These are phyloP conservation scores for Hygrocybe punicea DNA, from an alignment of 768 basidiomycete species.

Conservation along the genomic window DNA sequence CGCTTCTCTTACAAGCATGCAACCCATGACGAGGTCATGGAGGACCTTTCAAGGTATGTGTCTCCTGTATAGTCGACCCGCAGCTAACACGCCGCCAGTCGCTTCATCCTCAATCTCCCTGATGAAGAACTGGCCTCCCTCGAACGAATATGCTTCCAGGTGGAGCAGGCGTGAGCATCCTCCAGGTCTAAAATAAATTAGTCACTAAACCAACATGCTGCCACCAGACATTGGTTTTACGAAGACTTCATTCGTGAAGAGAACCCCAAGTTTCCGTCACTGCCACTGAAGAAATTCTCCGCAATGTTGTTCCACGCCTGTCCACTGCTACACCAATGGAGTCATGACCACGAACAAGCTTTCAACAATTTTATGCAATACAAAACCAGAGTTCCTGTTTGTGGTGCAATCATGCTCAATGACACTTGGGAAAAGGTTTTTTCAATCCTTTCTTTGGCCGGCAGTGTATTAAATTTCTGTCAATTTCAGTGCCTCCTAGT, in stretches of 20 bases:
- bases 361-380: conserved; percentile 93
- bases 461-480: conserved; percentile 7
- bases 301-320: conserved; percentile 85
- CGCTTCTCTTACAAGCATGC: conserved; percentile 66
- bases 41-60: conserved; percentile 80
- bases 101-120: conserved; percentile 95
- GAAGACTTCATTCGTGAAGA: conserved; percentile 97
- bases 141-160: conserved; percentile 96
- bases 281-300: conserved; percentile 90
- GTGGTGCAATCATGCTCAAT: conserved; percentile 95
- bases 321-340: conserved; percentile 79
- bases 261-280: conserved; percentile 80
- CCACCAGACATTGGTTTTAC: conserved; percentile 96
- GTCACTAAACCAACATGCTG: conserved; percentile 13
- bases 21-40: conserved; percentile 80
- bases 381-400: conserved; percentile 95
- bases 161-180: conserved; percentile 90
- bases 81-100: conserved; percentile 45
- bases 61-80: conserved; percentile 2
- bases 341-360: conserved; percentile 78
- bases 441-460: conserved; percentile 6
- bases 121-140: conserved; percentile 86
- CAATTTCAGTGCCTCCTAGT: conserved; percentile 82
- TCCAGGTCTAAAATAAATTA: conserved; percentile 12
- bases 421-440: conserved; percentile 88